A percentile compares a stretch with the other conserved stretches of the same genome.
These are phyloP conservation scores for Sequoia sempervirens DNA, from an alignment of 75 land plant genomes.

Conservation along the genomic window DNA sequence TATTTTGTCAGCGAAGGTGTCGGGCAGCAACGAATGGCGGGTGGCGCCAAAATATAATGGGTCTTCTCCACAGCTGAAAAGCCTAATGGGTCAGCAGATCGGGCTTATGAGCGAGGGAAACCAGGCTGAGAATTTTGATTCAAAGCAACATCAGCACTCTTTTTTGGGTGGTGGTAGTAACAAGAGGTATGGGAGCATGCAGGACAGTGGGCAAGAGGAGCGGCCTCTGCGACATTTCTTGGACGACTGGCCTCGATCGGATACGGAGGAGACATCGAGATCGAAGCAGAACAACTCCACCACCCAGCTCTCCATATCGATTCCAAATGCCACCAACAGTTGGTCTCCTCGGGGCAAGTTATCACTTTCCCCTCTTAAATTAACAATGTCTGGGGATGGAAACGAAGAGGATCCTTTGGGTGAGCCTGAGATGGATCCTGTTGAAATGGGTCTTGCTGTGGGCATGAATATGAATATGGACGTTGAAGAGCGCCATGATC, in stretches of 20 bases:
- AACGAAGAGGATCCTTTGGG: slow-evolving; percentile 3
- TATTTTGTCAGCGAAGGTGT: not conserved
- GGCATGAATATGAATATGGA: slow-evolving; percentile 10
- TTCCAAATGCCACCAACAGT: too few species aligned
- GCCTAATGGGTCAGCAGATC: slow-evolving; percentile 4
- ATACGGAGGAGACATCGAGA: slow-evolving; percentile 9
- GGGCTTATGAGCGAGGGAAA: slow-evolving; percentile 3
- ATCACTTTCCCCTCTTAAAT: slow-evolving; percentile 46
- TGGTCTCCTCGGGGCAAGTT: slow-evolving; percentile 35
- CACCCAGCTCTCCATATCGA: slow-evolving; percentile 11
- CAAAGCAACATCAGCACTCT: slow-evolving; percentile 14
- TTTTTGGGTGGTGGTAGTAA: slow-evolving; percentile 15
- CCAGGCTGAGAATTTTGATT: not conserved
- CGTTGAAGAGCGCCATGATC: not conserved
- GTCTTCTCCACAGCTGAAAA: slow-evolving; percentile 4
- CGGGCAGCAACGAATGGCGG: slow-evolving; percentile 9
- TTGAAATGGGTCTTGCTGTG: slow-evolving; percentile 42
- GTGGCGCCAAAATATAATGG: not conserved
- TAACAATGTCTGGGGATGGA: slow-evolving; percentile 38
- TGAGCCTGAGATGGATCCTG: slow-evolving; percentile 12
- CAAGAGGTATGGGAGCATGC: too few species aligned
- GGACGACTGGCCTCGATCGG: slow-evolving; percentile 66
- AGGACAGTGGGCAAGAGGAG: slow-evolving; percentile 2
- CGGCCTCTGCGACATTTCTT: slow-evolving; percentile 57
- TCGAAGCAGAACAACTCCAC: slow-evolving; percentile 37